Evolutionary conservation across 1,284 basidiomycete genomes (phyloP), one percentile per base, ranked within the genome.

Genomic region (Pulveroboletus sp.): DNA sequence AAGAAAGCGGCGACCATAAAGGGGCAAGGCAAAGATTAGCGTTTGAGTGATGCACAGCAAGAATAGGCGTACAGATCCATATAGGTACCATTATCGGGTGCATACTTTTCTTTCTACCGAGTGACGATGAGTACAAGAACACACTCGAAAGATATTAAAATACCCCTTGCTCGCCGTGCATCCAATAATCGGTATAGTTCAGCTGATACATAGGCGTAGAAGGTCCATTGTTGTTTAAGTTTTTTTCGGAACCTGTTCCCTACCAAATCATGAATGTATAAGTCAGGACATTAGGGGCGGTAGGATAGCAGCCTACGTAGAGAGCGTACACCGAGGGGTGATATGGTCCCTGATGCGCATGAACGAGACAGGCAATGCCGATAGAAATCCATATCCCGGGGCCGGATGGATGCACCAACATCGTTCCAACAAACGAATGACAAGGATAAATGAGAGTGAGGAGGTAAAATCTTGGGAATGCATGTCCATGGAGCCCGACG

Each of bases 51-150:
- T 35, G 5, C 10, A 32, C n/a, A 16, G 45, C 45, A 45, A 19
- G 9, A 29, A 44, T 8, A 26, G 32, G 15, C 63, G 9, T 48
- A 64, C 63, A 64, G 3, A 0, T 61, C 45, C 32, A 64, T 9
- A 42, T 52, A 57, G 1, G 1, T 35, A 1, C 46, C 60, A 0
- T 6, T 2, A 1, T 17, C 32, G 4, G 62, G 65, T 13, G 62
- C 60, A 21, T 24, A 11, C 0, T 50, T 0, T 10, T 32, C 2
- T n/a, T 43, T 45, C 63, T 64, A 48, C 12, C 40, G 21, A 26
- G 29, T 21, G 21, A 7, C 29, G 6, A 35, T 65, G 45, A 63
- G 42, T 13, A 49, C 13, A 37, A 17, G 16, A 24, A 7, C 13
- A 17, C 11, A 21, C 24, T 15, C 16, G 15, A 53, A 13, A 53